Evolutionary conservation across 495 filamentous ascomycete species (phyloP).

Genomic region (Astrocystis sublimbata): DNA sequence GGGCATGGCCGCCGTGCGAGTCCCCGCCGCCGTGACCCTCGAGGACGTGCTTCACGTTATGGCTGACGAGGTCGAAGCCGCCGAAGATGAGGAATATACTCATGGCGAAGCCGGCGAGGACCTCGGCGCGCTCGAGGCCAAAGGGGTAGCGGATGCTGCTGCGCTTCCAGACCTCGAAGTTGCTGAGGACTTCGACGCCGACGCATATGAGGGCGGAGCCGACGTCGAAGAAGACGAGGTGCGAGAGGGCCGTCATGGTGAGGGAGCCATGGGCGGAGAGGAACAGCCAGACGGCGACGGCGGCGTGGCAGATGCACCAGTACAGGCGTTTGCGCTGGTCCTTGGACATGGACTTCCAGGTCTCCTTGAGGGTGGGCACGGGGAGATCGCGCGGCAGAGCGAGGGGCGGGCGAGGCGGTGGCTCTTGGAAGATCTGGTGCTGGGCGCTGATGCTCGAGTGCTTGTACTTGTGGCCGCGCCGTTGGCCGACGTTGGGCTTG

Average conservation of each 20-base stretch:
- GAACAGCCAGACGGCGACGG: slow-evolving; percentile 78
- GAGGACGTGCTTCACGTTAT: slow-evolving; percentile 86
- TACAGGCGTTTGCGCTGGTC: slow-evolving; percentile 78
- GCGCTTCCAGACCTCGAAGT: slow-evolving; percentile 97
- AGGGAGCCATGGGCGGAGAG: slow-evolving; percentile 84
- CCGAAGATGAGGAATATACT: slow-evolving; percentile 93
- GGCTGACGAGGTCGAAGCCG: slow-evolving; percentile 91
- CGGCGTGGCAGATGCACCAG: slow-evolving; percentile 89
- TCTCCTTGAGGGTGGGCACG: slow-evolving; percentile 87
- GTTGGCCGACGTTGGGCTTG: slow-evolving; percentile 86
- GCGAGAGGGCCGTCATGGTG: slow-evolving; percentile 88
- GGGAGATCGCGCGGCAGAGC: slow-evolving; percentile 90
- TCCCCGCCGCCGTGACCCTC: slow-evolving; percentile 54
- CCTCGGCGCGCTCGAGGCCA: slow-evolving; percentile 85
- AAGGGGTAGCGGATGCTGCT: slow-evolving; percentile 93
- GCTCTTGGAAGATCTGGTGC: slow-evolving; percentile 95
- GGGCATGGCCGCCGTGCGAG: slow-evolving; percentile 69
- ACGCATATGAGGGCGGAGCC: slow-evolving; percentile 92
- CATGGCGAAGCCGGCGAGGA: slow-evolving; percentile 96
- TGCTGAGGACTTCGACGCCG: slow-evolving; percentile 84
- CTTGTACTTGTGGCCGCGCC: slow-evolving; percentile 96
- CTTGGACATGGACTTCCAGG: slow-evolving; percentile 77
- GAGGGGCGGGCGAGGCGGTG: slow-evolving; percentile 82
- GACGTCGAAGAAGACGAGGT: slow-evolving; percentile 92
- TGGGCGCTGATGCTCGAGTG: slow-evolving; percentile 85